Base-by-base conservation (phyloP, 306 rosid species). In the Cucurbita maxima region DNA sequence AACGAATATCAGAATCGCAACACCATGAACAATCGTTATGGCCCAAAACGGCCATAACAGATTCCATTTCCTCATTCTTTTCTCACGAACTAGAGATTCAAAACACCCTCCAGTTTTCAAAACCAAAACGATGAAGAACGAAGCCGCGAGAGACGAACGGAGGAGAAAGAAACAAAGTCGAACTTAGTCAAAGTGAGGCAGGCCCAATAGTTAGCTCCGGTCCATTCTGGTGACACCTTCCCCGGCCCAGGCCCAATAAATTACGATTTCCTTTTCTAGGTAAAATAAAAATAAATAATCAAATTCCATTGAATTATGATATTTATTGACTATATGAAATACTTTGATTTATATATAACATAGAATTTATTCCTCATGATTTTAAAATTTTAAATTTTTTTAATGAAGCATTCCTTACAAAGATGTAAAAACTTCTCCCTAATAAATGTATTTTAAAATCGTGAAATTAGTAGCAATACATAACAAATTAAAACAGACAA, bases 1-100 rank as follows among this genome's bases (percentile, higher is more conserved):
- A 64, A 94, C 89, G 87, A 94, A 94, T 0, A 94, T 76, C 61
- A 83, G 71, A 77, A 90, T 84, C 73, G 87, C 96, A 13, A 83
- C 8, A 34, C 74, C 58, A 78, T 94, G 99, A 14, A 94, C 85
- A 0, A 78, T 19, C 82, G 88, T 58, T 44, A 92, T 79, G 52
- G 77, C 58, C 92, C 97, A 94, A 81, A 80, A 70, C 54, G 86
- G 82, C 91, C 94, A 82, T 78, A 63, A 83, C 60, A 75, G 51
- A 45, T 81, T 59, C 76, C 89, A 88, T 78, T 30, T 80, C 76
- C 19, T 79, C 81, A 58, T 61, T 50, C 16, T 78, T 51, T 48
- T 75, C 34, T 50, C 60, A 54, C 44, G 44, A 52, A 20, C 5
- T 58, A 44, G 14, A 53, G 76, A 44, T 73, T 73, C 64, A 19